Evolutionary conservation across 768 basidiomycete species (phyloP), one percentile per base, ranked within the genome.

Genomic region (Lentinus brumalis): DNA sequence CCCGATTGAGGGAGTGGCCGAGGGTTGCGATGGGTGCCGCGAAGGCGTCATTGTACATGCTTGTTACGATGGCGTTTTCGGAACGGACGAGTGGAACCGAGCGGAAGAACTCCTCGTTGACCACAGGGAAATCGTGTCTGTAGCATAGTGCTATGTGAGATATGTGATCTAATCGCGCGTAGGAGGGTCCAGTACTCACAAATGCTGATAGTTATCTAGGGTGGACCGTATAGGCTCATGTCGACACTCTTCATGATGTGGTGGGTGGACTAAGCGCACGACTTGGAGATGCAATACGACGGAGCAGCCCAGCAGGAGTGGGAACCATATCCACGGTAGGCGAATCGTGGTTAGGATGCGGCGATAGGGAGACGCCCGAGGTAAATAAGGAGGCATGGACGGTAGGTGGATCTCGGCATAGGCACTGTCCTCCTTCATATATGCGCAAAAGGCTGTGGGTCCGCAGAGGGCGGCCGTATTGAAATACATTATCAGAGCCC

Each of bases 1-100:
- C 67, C 12, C 60, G 68, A 57, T 61, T 62, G n/a, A 74, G 50
- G 11, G 69, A 70, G 58, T 71, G 58, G 26, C 71, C 73, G 21
- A 74, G 69, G 2, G 68, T 71, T 6, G 67, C 70, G 3, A 69
- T 69, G 1, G 72, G 70, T 15, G 64, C 47, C 15, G 68, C 65
- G 56, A 63, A 73, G 26, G 66, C 16, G 53, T 74, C 71, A 31
- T 62, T 68, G 47, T 72, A 73, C 8, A 74, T 67, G 21, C 70
- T 60, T 4, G 68, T 68, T 8, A 73, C 71, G 50, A 73, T 62
- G 5, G 69, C 72, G 40, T 68, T 65, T 4, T 66, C 66, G 29
- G 54, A 46, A 42, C 30, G n/a, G 16, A 51, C 52, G 18, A 47
- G 26, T 15, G 41, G 45, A 10, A 46, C 11, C 31, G 29, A 44